Percentiles rank a stretch among this genome's conserved stretches.
phyloP scores from a whole-genome alignment of 2,329 filamentous ascomycete species.

The Albifimbria verrucaria region DNA sequence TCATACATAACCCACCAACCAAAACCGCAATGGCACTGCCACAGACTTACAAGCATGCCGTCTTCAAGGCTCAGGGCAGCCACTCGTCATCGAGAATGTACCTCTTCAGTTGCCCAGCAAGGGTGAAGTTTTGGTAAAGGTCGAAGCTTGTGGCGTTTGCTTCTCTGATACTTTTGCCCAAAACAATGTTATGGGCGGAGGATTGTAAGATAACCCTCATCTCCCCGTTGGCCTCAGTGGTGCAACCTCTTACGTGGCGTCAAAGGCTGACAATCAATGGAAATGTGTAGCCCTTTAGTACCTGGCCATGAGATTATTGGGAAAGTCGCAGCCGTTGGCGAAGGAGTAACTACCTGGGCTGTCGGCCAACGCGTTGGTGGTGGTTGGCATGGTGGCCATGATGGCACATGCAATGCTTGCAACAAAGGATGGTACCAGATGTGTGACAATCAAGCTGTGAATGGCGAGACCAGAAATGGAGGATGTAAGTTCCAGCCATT shows the following conservation, averaged over 20 bases:
- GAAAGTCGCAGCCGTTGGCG: constrained; percentile 58
- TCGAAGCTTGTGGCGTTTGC: constrained; percentile 70
- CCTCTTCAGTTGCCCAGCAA: constrained; percentile 52
- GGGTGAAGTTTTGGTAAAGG: constrained; percentile 65
- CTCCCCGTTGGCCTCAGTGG: too few relatives aligned
- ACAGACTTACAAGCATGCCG: constrained; percentile 65
- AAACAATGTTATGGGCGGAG: constrained; percentile 47
- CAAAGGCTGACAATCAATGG: too few relatives aligned
- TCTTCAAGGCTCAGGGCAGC: constrained; percentile 50
- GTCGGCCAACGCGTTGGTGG: constrained; percentile 64
- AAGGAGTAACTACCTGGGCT: constrained; percentile 54
- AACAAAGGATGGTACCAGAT: constrained; percentile 63
- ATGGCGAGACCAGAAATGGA: constrained; percentile 64
- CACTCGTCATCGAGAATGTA: constrained; percentile 57
- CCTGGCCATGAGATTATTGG: constrained; percentile 74
- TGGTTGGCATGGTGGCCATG: constrained; percentile 49
- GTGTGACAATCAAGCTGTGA: constrained; percentile 60
- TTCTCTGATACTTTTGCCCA: constrained; percentile 56
- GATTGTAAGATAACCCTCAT: too few relatives aligned
- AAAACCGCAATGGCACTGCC: too few relatives aligned
- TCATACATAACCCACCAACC: too few relatives aligned
- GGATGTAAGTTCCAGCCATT: too few relatives aligned
- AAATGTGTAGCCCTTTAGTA: constrained; percentile 58
- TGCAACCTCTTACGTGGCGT: too few relatives aligned
- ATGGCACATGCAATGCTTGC: constrained; percentile 60